Evolutionary conservation across 768 basidiomycete species (phyloP), one percentile per base, ranked within the genome.

Genomic region (Termitomyces sp.): DNA sequence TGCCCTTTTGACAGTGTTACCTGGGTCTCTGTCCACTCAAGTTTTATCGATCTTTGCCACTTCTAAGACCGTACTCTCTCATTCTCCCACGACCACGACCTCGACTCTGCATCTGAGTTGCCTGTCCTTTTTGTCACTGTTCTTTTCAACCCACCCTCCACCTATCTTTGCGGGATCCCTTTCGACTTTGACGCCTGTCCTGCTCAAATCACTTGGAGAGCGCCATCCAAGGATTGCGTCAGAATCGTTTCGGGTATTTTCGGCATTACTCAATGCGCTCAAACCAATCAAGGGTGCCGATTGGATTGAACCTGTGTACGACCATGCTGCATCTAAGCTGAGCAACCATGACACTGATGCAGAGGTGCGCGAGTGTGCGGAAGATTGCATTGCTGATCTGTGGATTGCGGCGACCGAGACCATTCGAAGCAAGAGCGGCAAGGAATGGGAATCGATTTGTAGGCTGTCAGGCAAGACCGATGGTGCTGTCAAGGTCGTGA

Each of bases 171-270:
- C 75, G 1, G 66, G 75, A 24, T 81, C 83, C 12, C 79, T 98
- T n/a, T 73, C 85, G 1, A 76, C 76, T 16, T 76, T 98, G 39
- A 87, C 87, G 0, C 86, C 90, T 1, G 83, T 86, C 15, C 81
- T 98, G 41, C 81, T 95, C 44, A 84, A 83, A 57, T 84, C 87
- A 11, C 77, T 92, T 49, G 75, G 76, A 20, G 95, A 98, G 71
- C 87, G 88, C 63, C 91, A 95, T 68, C 95, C 95, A 37, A 87
- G 93, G 60, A 83, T 98, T 60, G 88, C 86, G 6, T 87, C 93
- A 2, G 93, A 95, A 66, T 83, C 93, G 0, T 94, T 98, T 81
- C 84, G 85, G 39, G 89, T 88, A 2, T 93, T 93, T 66, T 93
- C 93, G 2, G 81, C 93, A 2, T 76, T 99, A 7, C 79, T 97